phyloP scores from a whole-genome alignment of 169 alveolate genomes.

The Babesia caballi region DNA sequence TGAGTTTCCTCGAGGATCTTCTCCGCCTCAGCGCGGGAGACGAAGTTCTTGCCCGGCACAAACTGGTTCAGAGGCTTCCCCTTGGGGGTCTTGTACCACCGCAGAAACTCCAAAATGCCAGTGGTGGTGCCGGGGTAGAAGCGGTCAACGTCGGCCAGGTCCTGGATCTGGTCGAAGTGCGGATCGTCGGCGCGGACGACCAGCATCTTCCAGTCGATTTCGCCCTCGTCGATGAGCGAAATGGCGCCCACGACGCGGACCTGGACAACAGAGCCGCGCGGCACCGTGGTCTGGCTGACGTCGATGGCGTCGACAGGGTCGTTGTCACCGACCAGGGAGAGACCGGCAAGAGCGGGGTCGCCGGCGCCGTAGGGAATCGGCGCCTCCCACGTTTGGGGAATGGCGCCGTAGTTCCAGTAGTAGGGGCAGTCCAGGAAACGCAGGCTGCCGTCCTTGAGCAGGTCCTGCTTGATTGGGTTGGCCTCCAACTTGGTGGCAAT shows the following conservation, averaged over 20 bases:
- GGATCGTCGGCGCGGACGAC: constrained; percentile 75
- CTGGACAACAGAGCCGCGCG: constrained; percentile 66
- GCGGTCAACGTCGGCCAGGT: constrained; percentile 67
- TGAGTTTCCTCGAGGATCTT: constrained; percentile 39
- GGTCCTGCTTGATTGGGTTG: constrained; percentile 73
- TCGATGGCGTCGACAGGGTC: constrained; percentile 93
- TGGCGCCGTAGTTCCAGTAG: constrained; percentile 89
- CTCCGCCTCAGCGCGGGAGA: constrained; percentile 47
- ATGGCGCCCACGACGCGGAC: constrained; percentile 88
- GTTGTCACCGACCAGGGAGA: constrained; percentile 81
- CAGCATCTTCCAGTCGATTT: constrained; percentile 89
- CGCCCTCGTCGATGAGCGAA: constrained; percentile 88
- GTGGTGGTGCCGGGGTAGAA: constrained; percentile 73
- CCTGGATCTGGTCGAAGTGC: constrained; percentile 65
- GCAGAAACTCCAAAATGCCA: constrained; percentile 53
- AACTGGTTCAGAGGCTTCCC: constrained; percentile 63
- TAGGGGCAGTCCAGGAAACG: constrained; percentile 80
- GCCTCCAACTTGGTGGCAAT: constrained; percentile 58
- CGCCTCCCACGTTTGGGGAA: constrained; percentile 93
- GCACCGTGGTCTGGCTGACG: constrained; percentile 57
- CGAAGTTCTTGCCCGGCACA: constrained; percentile 42
- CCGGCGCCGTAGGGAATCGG: constrained; percentile 64
- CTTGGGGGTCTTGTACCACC: constrained; percentile 68
- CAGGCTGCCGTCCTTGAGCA: constrained; percentile 64
- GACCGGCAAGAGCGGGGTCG: constrained; percentile 27